These are phyloP conservation scores for Physcia stellaris DNA, from an alignment of 495 filamentous ascomycete genomes.

Conservation along the genomic window DNA sequence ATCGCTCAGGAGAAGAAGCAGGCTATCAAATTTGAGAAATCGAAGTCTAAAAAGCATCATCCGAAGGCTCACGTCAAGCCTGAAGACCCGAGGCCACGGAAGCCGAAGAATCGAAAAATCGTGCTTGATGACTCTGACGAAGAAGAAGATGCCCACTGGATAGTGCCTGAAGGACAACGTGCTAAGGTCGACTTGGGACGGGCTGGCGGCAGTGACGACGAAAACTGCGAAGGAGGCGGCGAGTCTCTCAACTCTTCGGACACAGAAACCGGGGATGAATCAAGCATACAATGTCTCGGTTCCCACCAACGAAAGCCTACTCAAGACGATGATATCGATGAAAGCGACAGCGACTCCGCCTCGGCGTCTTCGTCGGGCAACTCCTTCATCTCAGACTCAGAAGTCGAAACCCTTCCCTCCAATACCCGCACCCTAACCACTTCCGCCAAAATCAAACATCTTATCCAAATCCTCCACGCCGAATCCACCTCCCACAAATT, in stretches of 20 bases:
- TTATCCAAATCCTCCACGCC: slow-evolving; percentile 66
- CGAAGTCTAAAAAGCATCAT: slow-evolving; percentile 31
- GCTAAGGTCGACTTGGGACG: slow-evolving; percentile 47
- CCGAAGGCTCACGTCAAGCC: slow-evolving; percentile 17
- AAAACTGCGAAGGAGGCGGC: slow-evolving; percentile 73
- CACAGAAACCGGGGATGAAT: slow-evolving; percentile 36
- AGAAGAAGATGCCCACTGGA: slow-evolving; percentile 61
- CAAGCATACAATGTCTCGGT: slow-evolving; percentile 5
- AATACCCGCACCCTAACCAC: slow-evolving; percentile 29
- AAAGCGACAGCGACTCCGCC: slow-evolving; percentile 19
- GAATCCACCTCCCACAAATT: slow-evolving; percentile 76
- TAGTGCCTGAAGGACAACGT: slow-evolving; percentile 52
- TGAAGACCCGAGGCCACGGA: slow-evolving; percentile 23
- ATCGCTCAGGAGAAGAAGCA: slow-evolving; percentile 25
- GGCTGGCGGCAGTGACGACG: slow-evolving; percentile 71
- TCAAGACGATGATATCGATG: slow-evolving; percentile 13
- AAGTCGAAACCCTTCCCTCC: slow-evolving; percentile 12
- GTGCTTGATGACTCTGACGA: slow-evolving; percentile 55
- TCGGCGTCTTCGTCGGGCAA: no score
- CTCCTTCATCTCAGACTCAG: slow-evolving; percentile 16
- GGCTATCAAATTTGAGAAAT: slow-evolving; percentile 33
- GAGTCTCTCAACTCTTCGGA: slow-evolving; percentile 61
- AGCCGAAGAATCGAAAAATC: slow-evolving; percentile 36
- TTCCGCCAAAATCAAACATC: slow-evolving; percentile 81
- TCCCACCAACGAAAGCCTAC: slow-evolving; percentile 12